Evolutionary conservation across 2,329 filamentous ascomycete genomes (phyloP), one percentile per base, ranked within the genome.

Genomic region (Fusarium drepaniforme): DNA sequence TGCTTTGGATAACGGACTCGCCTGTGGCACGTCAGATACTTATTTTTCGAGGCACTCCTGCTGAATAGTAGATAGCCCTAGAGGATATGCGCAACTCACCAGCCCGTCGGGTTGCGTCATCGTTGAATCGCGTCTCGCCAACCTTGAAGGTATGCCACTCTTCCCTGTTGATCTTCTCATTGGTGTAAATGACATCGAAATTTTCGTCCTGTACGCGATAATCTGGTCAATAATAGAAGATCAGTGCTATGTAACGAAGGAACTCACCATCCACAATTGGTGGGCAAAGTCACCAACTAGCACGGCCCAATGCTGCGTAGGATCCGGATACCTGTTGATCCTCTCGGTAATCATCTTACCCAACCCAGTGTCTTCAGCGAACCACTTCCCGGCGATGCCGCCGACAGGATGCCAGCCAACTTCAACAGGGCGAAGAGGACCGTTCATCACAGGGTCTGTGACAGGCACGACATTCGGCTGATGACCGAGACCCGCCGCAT

Each of bases 221-320:
- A 13, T 15, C 13, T 37, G 1, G 42, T 63, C 4, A 63, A 28
- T 7, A 12, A 30, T 3, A 4, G 0, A 58, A 28, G 3, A 1
- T 16, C 3, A 0, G 4, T 6, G 7, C 2, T 12, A 5, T 5
- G 28, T 7, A 15, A 5, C n/a, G n/a, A n/a, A n/a, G n/a, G n/a
- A n/a, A 78, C 83, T 73, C 72, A 87, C 87, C 88, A 90, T 90
- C 89, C 89, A 91, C n/a, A 91, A 80, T 77, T 90, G 84, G 77
- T 90, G 89, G 2, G 85, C 85, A 75, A 84, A 91, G 15, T 86
- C 88, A 3, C 88, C 89, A 1, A 90, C 88, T 0, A 91, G 82
- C 2, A 90, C 87, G 3, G 88, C 88, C 89, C 89, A 91, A 75
- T 91, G 89, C 80, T 91, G 89, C 5, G 88, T 90, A 5, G 89